Evolutionary conservation across 371 early-diverging fungal genomes (phyloP).

Genomic region (Mycotypha africana): DNA sequence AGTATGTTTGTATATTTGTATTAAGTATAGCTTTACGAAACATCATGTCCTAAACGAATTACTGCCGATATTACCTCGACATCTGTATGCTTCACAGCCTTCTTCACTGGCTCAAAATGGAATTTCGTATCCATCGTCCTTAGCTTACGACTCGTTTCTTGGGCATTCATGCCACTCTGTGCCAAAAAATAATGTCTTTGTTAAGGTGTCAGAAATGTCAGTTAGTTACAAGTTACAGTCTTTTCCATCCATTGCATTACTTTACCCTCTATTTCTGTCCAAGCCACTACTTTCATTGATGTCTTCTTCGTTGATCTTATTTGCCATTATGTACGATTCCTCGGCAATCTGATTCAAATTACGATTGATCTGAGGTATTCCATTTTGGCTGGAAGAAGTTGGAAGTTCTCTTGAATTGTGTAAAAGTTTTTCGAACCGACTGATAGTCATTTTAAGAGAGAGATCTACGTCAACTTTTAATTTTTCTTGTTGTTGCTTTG

Average conservation of each 20-base stretch:
- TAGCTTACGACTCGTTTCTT: slow-evolving; percentile 48
- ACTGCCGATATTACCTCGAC: too few species aligned
- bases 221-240: too few species aligned
- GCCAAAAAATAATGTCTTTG: slow-evolving; percentile 64
- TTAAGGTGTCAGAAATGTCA: not conserved
- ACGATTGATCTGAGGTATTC: slow-evolving; percentile 62
- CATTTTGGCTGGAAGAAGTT: slow-evolving; percentile 52
- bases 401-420: slow-evolving; percentile 66
- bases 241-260: too few species aligned
- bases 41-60: too few species aligned
- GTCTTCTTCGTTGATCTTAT: slow-evolving; percentile 13
- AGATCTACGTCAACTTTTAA: too few species aligned
- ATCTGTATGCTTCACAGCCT: slow-evolving; percentile 68
- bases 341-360: slow-evolving; percentile 74
- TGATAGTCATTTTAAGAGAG: slow-evolving; percentile 14
- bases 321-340: slow-evolving; percentile 64
- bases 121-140: slow-evolving; percentile 56
- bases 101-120: slow-evolving; percentile 64
- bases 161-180: slow-evolving; percentile 69
- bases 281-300: not conserved
- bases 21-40: too few species aligned
- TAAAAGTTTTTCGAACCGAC: slow-evolving; percentile 48
- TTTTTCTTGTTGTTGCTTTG: too few species aligned
- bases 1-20: too few species aligned
- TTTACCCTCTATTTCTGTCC: too few species aligned